phyloP scores from a whole-genome alignment of 352 stramenopile species.

The Peronospora farinosa region DNA sequence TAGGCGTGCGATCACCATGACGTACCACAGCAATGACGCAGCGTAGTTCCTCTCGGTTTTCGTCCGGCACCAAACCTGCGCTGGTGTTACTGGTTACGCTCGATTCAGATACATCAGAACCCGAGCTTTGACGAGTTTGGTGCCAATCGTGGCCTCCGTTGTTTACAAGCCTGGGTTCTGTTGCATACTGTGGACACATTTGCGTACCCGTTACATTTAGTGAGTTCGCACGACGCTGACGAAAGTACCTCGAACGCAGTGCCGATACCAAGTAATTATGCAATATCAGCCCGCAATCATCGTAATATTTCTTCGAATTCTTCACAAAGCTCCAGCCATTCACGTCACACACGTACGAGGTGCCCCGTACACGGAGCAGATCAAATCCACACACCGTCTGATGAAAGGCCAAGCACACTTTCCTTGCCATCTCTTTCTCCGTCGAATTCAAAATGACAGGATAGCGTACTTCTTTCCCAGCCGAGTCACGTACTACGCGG shows the following conservation, averaged over 20 bases:
- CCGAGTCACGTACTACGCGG: slow-evolving; percentile 87
- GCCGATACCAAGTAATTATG: slow-evolving; percentile 85
- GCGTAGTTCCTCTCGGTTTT: slow-evolving; percentile 93
- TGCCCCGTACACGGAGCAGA: slow-evolving; percentile 89
- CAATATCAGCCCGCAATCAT: slow-evolving; percentile 95
- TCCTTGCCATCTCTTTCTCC: slow-evolving; percentile 98
- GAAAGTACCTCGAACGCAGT: slow-evolving; percentile 73
- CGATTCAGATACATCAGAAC: slow-evolving; percentile 61
- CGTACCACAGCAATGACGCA: slow-evolving; percentile 98
- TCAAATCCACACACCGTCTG: slow-evolving; percentile 99
- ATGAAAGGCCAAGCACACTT: slow-evolving; percentile 92
- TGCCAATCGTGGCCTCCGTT: slow-evolving; percentile 25
- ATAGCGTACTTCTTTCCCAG: slow-evolving; percentile 98
- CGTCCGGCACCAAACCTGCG: slow-evolving; percentile 33
- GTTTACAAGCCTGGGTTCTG: slow-evolving; percentile 34
- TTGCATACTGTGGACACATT: slow-evolving; percentile 79
- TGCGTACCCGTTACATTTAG: slow-evolving; percentile 37
- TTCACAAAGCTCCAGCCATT: slow-evolving; percentile 99
- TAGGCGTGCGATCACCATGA: slow-evolving; percentile 98
- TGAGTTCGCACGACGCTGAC: slow-evolving; percentile 56
- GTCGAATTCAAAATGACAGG: slow-evolving; percentile 97
- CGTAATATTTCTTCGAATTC: slow-evolving; percentile 97
- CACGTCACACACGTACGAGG: slow-evolving; percentile 98
- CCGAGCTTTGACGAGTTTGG: slow-evolving; percentile 48
- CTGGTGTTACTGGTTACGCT: slow-evolving; percentile 60